Evolutionary conservation across 345 rosid species (phyloP).

Genomic region (Eutrema heterophyllum): DNA sequence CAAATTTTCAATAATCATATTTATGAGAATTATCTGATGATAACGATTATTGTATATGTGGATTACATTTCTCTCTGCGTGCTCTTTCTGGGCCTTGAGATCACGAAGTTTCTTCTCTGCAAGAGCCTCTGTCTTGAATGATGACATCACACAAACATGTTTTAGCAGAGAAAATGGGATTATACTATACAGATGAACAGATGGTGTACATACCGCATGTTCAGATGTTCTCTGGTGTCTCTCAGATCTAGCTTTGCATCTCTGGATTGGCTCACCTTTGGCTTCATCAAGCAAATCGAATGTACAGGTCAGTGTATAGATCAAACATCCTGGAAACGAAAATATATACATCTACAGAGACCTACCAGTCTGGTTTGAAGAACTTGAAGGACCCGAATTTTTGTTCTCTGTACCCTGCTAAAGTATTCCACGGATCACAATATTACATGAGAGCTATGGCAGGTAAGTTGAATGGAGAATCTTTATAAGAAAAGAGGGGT

Average conservation of each 20-base stretch:
- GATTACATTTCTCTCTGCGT: constrained; percentile 84
- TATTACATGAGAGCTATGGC: neutral
- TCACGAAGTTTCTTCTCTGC: constrained; percentile 92
- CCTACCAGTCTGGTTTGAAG: constrained; percentile 46
- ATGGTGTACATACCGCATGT: constrained; percentile 57
- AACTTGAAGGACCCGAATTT: constrained; percentile 36
- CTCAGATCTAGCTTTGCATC: constrained; percentile 63
- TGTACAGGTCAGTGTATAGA: constrained; percentile 8
- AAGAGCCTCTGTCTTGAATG: constrained; percentile 84
- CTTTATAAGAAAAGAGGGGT: neutral
- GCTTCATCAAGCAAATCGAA: constrained; percentile 36
- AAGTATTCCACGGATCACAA: constrained; percentile 10
- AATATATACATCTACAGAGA: neutral
- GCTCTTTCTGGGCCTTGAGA: constrained; percentile 79
- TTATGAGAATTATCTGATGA: neutral
- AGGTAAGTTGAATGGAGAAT: neutral
- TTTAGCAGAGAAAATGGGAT: constrained; percentile 5
- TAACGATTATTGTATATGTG: constrained; percentile 11
- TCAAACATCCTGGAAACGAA: constrained; percentile 6
- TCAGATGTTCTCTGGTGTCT: constrained; percentile 79
- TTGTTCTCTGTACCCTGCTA: constrained; percentile 57
- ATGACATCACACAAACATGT: constrained; percentile 13
- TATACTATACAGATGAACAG: neutral
- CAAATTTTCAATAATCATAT: neutral
- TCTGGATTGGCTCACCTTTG: constrained; percentile 55